Evolutionary conservation across 1,284 basidiomycete species (phyloP), one percentile per base, ranked within the genome.

Genomic region (Papiliotrema laurentii): DNA sequence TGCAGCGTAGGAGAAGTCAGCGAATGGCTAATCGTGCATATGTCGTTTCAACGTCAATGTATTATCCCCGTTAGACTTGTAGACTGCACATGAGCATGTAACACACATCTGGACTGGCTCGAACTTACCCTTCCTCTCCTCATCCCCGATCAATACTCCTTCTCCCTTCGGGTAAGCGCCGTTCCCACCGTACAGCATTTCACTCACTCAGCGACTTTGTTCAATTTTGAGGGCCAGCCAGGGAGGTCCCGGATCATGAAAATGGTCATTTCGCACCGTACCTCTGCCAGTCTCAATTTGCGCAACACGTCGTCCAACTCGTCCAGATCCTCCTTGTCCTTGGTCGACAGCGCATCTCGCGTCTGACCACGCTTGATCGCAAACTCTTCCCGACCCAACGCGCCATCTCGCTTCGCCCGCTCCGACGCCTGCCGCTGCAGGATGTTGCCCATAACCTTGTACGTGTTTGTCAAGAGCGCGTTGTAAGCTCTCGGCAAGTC

Each of bases 401-500:
- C 81, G 1, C 83, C 83, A 52, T 79, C 81, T 28, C 66, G 55
- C 43, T 81, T 80, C 54, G 86, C 83, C 49, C 81, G 73, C 68
- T 96, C 90, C 5, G 81, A 79, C 53, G 80, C 79, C 50, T 83
- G 79, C 35, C 91, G 81, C 60, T 80, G 78, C 13, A 81, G 76
- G 50, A 94, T 83, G 66, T 96, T 96, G 63, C 81, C 89, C 46
- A 94, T 65, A 0, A 86, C 89, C 73, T 93, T 93, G 79, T 92
- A 92, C 34, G 92, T 75, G 55, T 81, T 81, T 26, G 80, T 80
- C 11, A 93, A 76, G 18, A 94, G 77, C 16, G 83, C 79, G 7
- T 84, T 81, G 63, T 86, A 89, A 6, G 87, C 86, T 65, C 90
- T 88, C 31, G 80, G 77, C 6, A 87, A 77, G 71, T 96, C 89